Base-by-base conservation (phyloP, 2,329 filamentous ascomycete genomes). In the Xylariaceae sp. region DNA sequence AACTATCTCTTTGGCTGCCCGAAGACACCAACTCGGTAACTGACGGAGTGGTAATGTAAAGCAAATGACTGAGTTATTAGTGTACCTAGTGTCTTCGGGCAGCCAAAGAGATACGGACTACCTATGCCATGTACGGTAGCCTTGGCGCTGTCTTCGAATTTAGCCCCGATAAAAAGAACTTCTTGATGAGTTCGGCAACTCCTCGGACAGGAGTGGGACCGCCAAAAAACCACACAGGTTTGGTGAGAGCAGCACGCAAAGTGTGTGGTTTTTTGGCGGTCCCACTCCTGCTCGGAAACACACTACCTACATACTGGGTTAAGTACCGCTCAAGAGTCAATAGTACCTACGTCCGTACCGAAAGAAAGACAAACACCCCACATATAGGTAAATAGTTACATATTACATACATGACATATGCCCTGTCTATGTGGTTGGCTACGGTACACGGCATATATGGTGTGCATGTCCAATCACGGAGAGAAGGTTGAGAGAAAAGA, bases 401-500 rank as follows among this genome's bases (percentile, higher is more conserved):
- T 41, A 47, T 18, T 19, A 41, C 18, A 47, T 30, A 6, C 22
- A 18, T 15, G 18, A 50, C 19, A 37, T 37, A 44, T 36, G 26
- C 15, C n/a, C 12, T 13, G 12, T 16, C 18, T 26, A 26, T 26
- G 26, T n/a, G 26, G 26, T 8, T 26, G 26, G 26, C 26, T 26
- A 8, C 26, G 26, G 26, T 26, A 26, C 26, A 26, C 26, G 26
- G 8, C 43, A 47, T 32, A 42, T 39, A 47, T 44, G 22, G 50
- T 41, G 30, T 15, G 10, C 13, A 34, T 5, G 3, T 10, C 8
- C 13, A 15, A 10, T 12, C 30, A 15, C 30, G 26, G 22, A 34
- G n/a, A 21, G 5, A 44, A 15, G 40, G 30, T 37, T 39, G 53
- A 29, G 44, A 40, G 32, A 45, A 44, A 19, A 37, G 41, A 54